Evolutionary conservation across 345 rosid genomes (phyloP).

Genomic region (Xanthoceras sorbifolium): DNA sequence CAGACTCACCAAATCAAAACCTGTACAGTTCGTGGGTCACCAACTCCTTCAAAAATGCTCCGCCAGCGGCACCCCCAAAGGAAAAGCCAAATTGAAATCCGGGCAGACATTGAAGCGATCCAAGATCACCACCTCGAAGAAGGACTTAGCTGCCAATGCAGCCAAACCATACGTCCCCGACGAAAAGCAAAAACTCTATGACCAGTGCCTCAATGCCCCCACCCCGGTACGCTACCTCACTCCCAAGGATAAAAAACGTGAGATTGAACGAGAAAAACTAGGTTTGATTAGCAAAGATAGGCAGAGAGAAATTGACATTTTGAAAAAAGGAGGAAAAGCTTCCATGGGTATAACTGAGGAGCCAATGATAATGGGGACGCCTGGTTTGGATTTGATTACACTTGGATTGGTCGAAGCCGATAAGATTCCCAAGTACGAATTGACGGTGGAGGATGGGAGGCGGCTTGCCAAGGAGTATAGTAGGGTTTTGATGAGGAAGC

Average conservation of each 20-base stretch:
- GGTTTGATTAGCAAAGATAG: slow-evolving; percentile 73
- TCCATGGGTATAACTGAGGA: slow-evolving; percentile 55
- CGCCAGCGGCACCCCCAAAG: slow-evolving; percentile 69
- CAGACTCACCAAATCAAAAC: slow-evolving; percentile 33
- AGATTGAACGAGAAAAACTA: slow-evolving; percentile 69
- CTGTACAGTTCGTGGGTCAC: slow-evolving; percentile 25
- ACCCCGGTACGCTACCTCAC: slow-evolving; percentile 68
- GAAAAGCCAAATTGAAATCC: slow-evolving; percentile 55
- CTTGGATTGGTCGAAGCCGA: slow-evolving; percentile 77
- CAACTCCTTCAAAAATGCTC: slow-evolving; percentile 52
- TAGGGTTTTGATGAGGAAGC: slow-evolving; percentile 79
- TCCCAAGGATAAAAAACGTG: slow-evolving; percentile 65
- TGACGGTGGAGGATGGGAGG: slow-evolving; percentile 86
- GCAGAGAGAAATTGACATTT: slow-evolving; percentile 61
- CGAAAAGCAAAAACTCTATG: slow-evolving; percentile 55
- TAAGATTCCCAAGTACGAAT: slow-evolving; percentile 74
- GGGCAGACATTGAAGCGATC: slow-evolving; percentile 49
- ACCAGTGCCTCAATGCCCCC: slow-evolving; percentile 74
- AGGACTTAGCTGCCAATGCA: slow-evolving; percentile 37
- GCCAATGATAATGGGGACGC: slow-evolving; percentile 69
- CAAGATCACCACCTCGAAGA: slow-evolving; percentile 57
- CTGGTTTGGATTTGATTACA: slow-evolving; percentile 69
- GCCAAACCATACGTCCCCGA: slow-evolving; percentile 33
- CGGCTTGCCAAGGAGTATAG: slow-evolving; percentile 83
- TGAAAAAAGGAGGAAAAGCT: slow-evolving; percentile 58